Base-by-base conservation (phyloP, 257 asterid species). In the Fraxinus anomala region DNA sequence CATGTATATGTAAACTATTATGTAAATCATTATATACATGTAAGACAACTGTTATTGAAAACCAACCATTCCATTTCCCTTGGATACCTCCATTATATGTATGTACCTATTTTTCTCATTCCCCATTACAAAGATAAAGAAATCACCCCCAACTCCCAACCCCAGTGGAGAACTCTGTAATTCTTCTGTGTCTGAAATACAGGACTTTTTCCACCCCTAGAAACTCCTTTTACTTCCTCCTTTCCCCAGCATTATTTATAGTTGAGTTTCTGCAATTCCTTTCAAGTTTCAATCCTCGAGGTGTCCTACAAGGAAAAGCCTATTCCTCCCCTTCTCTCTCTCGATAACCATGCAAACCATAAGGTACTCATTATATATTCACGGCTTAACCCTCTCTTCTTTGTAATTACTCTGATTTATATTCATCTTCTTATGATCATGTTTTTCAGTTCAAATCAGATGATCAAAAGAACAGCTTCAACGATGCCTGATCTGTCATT, bases 401-500 rank as follows among this genome's bases (percentile, higher is more conserved):
- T 42, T 42, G 13, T 42, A 42, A 42, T 2, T 11, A 11, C n/a
- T 21, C 59, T 47, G 6, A 47, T 47, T 47, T 47, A 47, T 21
- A 9, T 59, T 59, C 14, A 1, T n/a, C 13, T 23, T 21, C 16
- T 21, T 21, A 23, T n/a, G 67, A 77, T 21, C 9, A 72, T 78
- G 88, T 82, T 83, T 73, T 72, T 75, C 30, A 80, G 76, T 82
- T 77, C 85, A 73, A 83, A 76, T 79, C 74, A 73, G 23, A 85
- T 83, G 89, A 8, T 59, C 13, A 79, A 65, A 61, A 86, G 67
- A 9, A 39, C 47, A 37, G 72, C 67, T 56, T 56, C 67, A 12
- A 47, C 68, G 11, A 65, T 82, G 56, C 92, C 97, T 9, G 97
- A 93, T 86, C 97, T 91, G 83, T 91, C 96, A 4, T 80, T 91